phyloP scores from a whole-genome alignment of 768 basidiomycete species.

The Lentinula lateritia region DNA sequence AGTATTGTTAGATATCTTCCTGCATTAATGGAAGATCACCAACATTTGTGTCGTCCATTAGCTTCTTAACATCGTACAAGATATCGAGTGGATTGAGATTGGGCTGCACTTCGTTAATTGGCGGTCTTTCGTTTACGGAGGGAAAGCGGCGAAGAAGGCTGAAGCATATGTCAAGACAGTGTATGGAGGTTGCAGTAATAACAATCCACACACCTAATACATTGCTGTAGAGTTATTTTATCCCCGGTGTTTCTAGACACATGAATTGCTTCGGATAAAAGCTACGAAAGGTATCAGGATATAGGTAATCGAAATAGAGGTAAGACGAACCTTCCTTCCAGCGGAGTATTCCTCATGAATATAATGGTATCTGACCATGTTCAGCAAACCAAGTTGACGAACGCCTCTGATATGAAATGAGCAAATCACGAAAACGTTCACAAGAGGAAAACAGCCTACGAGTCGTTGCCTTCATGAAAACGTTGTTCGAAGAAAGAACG shows the following conservation, averaged over 20 bases:
- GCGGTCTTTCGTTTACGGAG: slow-evolving; percentile 40
- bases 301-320: not conserved
- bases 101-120: slow-evolving; percentile 69
- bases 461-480: slow-evolving; percentile 76
- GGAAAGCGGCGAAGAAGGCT: slow-evolving; percentile 75
- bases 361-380: slow-evolving; percentile 76
- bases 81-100: slow-evolving; percentile 74
- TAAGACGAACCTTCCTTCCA: slow-evolving; percentile 51
- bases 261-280: slow-evolving; percentile 70
- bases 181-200: not conserved
- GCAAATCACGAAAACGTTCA: not conserved
- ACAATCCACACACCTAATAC: slow-evolving; percentile 51
- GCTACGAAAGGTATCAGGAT: slow-evolving; percentile 29
- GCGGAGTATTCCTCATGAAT: slow-evolving; percentile 61
- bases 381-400: slow-evolving; percentile 76
- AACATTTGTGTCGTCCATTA: slow-evolving; percentile 64
- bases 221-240: slow-evolving; percentile 68
- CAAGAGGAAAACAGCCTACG: slow-evolving; percentile 40
- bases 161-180: slow-evolving; percentile 5
- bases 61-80: slow-evolving; percentile 70
- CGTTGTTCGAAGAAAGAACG: slow-evolving; percentile 81
- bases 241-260: slow-evolving; percentile 73
- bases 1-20: not conserved
- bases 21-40: slow-evolving; percentile 9
- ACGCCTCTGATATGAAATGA: slow-evolving; percentile 44